Evolutionary conservation across 805 yeast genomes (phyloP).

Genomic region (Yarrowia osloensis): DNA sequence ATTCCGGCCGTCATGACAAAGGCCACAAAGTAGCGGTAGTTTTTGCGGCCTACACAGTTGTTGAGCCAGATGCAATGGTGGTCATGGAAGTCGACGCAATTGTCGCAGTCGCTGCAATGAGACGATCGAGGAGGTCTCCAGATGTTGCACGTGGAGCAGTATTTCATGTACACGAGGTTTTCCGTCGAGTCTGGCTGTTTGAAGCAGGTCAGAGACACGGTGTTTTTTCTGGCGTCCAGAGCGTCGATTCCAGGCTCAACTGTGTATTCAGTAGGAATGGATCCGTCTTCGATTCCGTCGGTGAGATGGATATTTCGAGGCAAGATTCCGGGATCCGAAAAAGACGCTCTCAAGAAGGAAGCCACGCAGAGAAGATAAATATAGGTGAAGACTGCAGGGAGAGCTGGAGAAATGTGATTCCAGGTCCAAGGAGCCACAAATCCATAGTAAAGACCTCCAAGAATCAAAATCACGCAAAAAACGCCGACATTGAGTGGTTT

Average conservation of each 20-base stretch:
- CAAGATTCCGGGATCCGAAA: conserved; percentile 66
- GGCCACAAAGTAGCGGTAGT: conserved; percentile 50
- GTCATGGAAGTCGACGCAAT: conserved; percentile 66
- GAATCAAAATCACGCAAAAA: conserved; percentile 44
- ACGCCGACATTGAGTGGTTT: conserved; percentile 48
- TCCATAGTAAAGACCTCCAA: conserved; percentile 57
- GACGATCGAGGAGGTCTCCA: conserved; percentile 79
- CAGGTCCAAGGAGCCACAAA: conserved; percentile 57
- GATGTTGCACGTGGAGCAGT: conserved; percentile 63
- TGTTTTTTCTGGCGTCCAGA: not conserved
- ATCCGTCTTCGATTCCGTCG: conserved; percentile 41
- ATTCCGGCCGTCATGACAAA: conserved; percentile 50
- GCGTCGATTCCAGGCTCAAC: conserved; percentile 55
- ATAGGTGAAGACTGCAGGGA: conserved; percentile 60
- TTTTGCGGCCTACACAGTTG: conserved; percentile 75
- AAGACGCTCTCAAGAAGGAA: conserved; percentile 56
- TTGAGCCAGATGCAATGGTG: conserved; percentile 74
- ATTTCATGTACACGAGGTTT: conserved; percentile 51
- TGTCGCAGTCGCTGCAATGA: conserved; percentile 71
- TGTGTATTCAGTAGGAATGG: conserved; percentile 59
- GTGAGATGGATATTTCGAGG: conserved; percentile 68
- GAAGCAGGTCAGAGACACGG: not conserved
- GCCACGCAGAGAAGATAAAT: conserved; percentile 54
- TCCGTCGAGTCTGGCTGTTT: not conserved
- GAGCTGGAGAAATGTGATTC: conserved; percentile 56